Evolutionary conservation across 495 filamentous ascomycete genomes (phyloP).

Genomic region (Penicillium tannophilum): DNA sequence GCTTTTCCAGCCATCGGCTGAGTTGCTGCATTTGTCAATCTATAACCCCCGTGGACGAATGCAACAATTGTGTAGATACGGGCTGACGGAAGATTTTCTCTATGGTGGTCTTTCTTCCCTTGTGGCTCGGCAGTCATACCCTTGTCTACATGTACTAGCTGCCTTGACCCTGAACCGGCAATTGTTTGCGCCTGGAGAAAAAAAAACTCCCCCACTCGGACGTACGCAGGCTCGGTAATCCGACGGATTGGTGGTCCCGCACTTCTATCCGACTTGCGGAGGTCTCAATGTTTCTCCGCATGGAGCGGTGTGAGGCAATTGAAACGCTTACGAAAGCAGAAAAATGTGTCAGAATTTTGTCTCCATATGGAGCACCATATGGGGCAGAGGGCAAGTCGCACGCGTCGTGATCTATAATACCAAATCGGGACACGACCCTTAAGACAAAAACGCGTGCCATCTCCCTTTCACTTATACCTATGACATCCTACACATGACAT

Average conservation of each 20-base stretch:
- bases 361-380: neutral
- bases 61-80: neutral
- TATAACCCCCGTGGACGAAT: neutral
- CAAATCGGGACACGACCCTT: neutral
- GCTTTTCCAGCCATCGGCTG: slow-evolving; percentile 1
- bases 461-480: neutral
- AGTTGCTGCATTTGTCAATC: slow-evolving; percentile 6
- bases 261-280: slow-evolving; percentile 21
- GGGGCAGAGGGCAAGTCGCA: neutral
- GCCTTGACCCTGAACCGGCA: neutral
- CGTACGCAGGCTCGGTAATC: slow-evolving; percentile 7
- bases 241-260: slow-evolving; percentile 11
- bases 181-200: slow-evolving; percentile 6
- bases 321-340: neutral
- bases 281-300: slow-evolving; percentile 22
- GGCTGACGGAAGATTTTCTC: neutral
- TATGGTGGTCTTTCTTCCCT: slow-evolving; percentile 1
- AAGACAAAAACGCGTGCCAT: neutral
- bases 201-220: slow-evolving; percentile 4
- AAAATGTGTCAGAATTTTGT: neutral
- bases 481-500: neutral
- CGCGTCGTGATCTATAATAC: neutral
- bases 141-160: too few relatives aligned
- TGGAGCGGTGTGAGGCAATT: slow-evolving; percentile 21
- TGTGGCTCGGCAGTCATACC: neutral